Base-by-base conservation (phyloP, 768 basidiomycete genomes). In the Boletus reticulatus region DNA sequence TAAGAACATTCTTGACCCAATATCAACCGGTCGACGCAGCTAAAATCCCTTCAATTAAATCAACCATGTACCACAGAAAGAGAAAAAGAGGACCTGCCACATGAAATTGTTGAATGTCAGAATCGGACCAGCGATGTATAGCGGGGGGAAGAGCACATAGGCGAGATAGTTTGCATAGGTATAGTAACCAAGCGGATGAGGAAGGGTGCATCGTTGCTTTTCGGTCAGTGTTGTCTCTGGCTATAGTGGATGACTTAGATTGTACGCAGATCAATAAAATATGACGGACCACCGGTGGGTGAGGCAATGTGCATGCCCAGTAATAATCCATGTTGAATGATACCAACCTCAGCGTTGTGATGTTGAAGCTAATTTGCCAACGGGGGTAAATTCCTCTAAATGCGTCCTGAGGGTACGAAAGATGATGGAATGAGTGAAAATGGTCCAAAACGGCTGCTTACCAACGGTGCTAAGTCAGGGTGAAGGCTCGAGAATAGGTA, bases 51-150 rank as follows among this genome's bases (percentile, higher is more conserved):
- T 50, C 13, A 42, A 27, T 36, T 59, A 19, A 57, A 43, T 45
- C 10, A 17, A 46, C 9, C 19, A 19, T 24, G 9, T 7, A 29
- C 29, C 31, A 48, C 27, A 17, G 13, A 32, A 49, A 34, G 11
- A 16, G 27, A 43, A 37, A 13, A 14, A 44, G 66, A 80, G 56
- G 38, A 93, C 93, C 85, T 98, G 96, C 85, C 88, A 92, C 64
- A 92, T 75, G 68, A 93, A 98, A 69, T 97, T 92, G 65, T 96
- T 96, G 78, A 93, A 98, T 0, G 95, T 89, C 69, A 98, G 83
- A 61, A 98, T 95, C 0, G 97, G 97, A 0, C 97, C 96, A 2
- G 92, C 95, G 48, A 98, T 90, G 67, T 98, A 99, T 12, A 98
- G 76, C 2, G 97, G 95, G 1, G 95, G 84, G 66, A 98, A 99